Conservation (phyloP, 139 green algal genomes). For the Closterium sp. region DNA sequence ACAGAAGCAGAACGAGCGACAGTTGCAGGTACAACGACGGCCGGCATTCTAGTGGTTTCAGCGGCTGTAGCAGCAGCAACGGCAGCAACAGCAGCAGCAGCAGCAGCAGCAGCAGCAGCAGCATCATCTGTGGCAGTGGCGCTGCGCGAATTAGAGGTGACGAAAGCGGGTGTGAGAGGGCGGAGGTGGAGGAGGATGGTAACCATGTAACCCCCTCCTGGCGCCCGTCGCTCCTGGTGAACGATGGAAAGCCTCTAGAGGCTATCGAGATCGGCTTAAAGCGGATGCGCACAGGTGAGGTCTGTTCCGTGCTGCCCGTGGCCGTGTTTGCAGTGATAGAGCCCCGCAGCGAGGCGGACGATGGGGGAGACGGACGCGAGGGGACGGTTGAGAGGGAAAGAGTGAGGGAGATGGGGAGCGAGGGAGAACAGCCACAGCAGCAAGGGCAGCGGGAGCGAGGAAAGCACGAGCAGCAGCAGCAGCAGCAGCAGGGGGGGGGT, state of each 20-base stretch:
- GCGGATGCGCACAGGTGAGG: neutral
- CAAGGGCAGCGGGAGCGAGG: neutral
- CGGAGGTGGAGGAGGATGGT: neutral
- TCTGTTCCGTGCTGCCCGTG: constrained; percentile 22
- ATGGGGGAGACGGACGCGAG: neutral
- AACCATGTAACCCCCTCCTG: neutral
- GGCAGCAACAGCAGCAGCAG: neutral
- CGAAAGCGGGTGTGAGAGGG: neutral
- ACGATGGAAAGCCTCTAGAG: constrained; percentile 22
- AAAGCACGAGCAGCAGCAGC: neutral
- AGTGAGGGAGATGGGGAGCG: constrained; percentile 2
- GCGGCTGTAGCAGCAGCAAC: neutral
- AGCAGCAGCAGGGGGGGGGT: neutral
- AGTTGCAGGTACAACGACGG: neutral
- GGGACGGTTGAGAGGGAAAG: neutral
- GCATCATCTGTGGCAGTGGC: neutral
- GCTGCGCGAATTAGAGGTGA: neutral
- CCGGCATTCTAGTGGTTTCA: neutral
- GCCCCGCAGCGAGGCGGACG: neutral
- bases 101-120: neutral
- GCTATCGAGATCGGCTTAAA: constrained; percentile 22
- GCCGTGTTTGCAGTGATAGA: constrained; percentile 20
- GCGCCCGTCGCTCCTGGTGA: neutral
- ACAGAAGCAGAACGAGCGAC: neutral
- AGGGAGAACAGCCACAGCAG: neutral